Evolutionary conservation across 2,329 filamentous ascomycete species (phyloP).

Genomic region (Aspergillus neotritici): DNA sequence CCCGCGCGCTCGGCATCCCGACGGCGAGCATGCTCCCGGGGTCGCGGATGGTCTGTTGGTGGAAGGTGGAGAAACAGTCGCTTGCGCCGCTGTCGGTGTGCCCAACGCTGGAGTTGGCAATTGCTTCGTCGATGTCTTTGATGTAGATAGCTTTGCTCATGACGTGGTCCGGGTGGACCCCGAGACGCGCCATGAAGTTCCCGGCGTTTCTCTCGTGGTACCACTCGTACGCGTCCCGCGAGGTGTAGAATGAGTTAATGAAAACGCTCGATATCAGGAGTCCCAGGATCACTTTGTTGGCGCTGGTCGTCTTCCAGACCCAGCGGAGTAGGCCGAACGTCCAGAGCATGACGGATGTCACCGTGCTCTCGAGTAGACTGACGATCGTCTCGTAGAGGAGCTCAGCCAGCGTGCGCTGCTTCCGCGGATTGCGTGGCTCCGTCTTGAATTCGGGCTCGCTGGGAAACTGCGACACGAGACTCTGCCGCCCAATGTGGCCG

Average conservation of each 20-base stretch:
- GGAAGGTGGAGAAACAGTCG: slow-evolving; percentile 42
- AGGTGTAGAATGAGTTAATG: slow-evolving; percentile 69
- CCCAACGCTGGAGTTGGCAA: slow-evolving; percentile 35
- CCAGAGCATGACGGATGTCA: slow-evolving; percentile 73
- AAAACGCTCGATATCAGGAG: slow-evolving; percentile 64
- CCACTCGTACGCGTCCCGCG: slow-evolving; percentile 69
- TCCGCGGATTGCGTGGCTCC: slow-evolving; percentile 53
- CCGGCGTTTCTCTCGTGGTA: slow-evolving; percentile 77
- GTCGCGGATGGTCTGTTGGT: slow-evolving; percentile 35
- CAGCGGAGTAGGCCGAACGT: slow-evolving; percentile 61
- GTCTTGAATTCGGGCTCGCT: slow-evolving; percentile 29
- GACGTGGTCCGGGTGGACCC: slow-evolving; percentile 68
- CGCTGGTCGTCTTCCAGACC: slow-evolving; percentile 62
- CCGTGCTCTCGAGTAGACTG: slow-evolving; percentile 68
- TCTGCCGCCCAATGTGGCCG: slow-evolving; percentile 43
- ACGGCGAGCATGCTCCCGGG: slow-evolving; percentile 27
- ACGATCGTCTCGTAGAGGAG: slow-evolving; percentile 67
- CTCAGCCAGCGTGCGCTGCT: slow-evolving; percentile 55
- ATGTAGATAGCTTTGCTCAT: slow-evolving; percentile 86
- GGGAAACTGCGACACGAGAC: slow-evolving; percentile 35
- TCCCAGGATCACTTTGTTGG: slow-evolving; percentile 67
- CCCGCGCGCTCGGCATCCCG: slow-evolving; percentile 22
- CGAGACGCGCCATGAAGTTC: slow-evolving; percentile 74
- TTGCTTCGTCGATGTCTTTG: slow-evolving; percentile 67
- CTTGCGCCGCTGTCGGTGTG: slow-evolving; percentile 24